Conservation (phyloP, 2,329 filamentous ascomycete genomes). For the Xenoacremonium recifei region DNA sequence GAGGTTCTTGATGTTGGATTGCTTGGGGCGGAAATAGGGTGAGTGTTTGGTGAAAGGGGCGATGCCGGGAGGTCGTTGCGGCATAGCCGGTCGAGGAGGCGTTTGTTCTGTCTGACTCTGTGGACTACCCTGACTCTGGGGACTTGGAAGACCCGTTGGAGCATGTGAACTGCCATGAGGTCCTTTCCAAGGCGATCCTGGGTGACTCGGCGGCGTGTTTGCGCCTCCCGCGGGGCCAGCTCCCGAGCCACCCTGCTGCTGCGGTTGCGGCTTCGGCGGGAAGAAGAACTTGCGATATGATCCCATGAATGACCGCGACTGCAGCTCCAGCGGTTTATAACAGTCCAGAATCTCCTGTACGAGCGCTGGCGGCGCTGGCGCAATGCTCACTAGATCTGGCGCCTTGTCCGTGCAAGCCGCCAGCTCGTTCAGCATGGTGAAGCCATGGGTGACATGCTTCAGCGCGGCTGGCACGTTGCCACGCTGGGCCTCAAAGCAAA, state of each 20-base stretch:
- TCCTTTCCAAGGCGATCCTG: slow-evolving; percentile 23
- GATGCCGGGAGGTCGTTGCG: slow-evolving; percentile 28
- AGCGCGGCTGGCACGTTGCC: slow-evolving; percentile 39
- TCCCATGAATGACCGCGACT: slow-evolving; percentile 38
- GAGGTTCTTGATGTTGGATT: slow-evolving; percentile 28
- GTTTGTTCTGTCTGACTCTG: slow-evolving; percentile 16
- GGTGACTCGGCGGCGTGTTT: slow-evolving; percentile 25
- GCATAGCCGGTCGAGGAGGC: slow-evolving; percentile 17
- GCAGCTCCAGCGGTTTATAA: slow-evolving; percentile 37
- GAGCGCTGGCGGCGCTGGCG: slow-evolving; percentile 33
- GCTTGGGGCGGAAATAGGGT: slow-evolving; percentile 34
- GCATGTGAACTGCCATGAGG: slow-evolving; percentile 6
- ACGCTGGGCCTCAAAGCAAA: slow-evolving; percentile 40
- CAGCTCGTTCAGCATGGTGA: slow-evolving; percentile 40
- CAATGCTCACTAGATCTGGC: slow-evolving; percentile 35
- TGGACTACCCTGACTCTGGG: slow-evolving; percentile 33
- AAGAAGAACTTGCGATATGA: slow-evolving; percentile 36
- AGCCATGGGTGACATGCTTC: slow-evolving; percentile 40
- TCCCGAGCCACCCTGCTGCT: slow-evolving; percentile 1
- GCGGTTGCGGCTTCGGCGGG: slow-evolving; percentile 17
- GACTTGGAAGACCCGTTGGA: slow-evolving; percentile 28
- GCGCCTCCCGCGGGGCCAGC: slow-evolving; percentile 6
- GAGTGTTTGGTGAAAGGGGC: slow-evolving; percentile 37
- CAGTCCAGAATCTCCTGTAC: slow-evolving; percentile 40
- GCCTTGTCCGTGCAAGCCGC: slow-evolving; percentile 35